A percentile compares a stretch with the other conserved stretches of the same genome.
phyloP scores from a whole-genome alignment of 1,284 basidiomycete species.

The Rhodotorula sp. region DNA sequence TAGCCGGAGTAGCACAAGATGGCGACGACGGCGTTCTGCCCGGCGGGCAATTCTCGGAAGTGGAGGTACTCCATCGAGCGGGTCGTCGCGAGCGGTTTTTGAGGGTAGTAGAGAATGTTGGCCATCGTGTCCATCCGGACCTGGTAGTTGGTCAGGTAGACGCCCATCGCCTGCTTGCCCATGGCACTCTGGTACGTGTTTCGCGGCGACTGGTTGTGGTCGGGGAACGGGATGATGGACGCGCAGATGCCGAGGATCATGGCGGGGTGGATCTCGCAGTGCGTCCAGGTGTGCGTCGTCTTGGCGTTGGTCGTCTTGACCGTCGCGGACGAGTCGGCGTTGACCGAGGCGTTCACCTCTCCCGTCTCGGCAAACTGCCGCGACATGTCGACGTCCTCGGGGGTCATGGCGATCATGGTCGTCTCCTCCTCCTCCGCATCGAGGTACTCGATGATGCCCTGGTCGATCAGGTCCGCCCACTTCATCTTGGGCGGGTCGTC shows the following conservation, averaged over 20 bases:
- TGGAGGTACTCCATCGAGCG: conserved; percentile 98
- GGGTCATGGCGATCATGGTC: conserved; percentile 98
- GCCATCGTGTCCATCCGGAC: conserved; percentile 98
- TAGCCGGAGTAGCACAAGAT: conserved; percentile 99
- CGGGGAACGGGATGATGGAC: conserved; percentile 98
- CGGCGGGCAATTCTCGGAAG: conserved; percentile 95
- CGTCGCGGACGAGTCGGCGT: conserved; percentile 54
- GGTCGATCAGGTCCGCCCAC: conserved; percentile 82
- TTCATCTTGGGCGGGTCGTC: conserved; percentile 54
- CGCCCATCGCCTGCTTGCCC: conserved; percentile 99
- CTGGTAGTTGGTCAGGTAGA: conserved; percentile 95
- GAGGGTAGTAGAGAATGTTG: conserved; percentile 96
- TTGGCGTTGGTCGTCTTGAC: conserved; percentile 32
- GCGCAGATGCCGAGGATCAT: conserved; percentile 99
- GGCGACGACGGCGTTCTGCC: conserved; percentile 96
- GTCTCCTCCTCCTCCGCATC: conserved; percentile 99
- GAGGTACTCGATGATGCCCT: conserved; percentile 87
- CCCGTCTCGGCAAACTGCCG: conserved; percentile 56
- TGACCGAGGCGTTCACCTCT: not conserved
- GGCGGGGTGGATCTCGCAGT: conserved; percentile 98
- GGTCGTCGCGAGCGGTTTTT: conserved; percentile 97
- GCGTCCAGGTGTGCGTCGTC: conserved; percentile 80
- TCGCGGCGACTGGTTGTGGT: conserved; percentile 99
- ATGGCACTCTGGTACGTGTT: conserved; percentile 99
- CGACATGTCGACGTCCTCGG: conserved; percentile 87